These are phyloP conservation scores for Myrica gale DNA, from an alignment of 306 rosid genomes.

Conservation along the genomic window DNA sequence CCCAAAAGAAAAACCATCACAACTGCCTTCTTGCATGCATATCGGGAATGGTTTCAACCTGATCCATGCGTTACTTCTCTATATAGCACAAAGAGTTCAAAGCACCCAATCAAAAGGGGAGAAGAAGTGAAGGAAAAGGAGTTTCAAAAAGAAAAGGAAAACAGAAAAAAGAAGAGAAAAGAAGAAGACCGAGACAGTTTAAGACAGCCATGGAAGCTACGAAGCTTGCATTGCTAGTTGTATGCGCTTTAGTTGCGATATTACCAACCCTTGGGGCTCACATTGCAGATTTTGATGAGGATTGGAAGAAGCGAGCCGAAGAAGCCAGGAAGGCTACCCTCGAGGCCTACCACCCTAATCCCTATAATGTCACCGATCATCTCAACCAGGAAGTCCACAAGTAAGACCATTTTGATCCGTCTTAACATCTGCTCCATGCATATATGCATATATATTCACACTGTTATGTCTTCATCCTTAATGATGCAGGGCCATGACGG, in stretches of 20 bases:
- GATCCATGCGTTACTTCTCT: not conserved
- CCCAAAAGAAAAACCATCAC: not conserved
- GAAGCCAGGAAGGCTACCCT: conserved; percentile 35
- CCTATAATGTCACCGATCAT: conserved; percentile 14
- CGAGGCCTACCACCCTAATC: conserved; percentile 32
- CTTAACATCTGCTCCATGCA: not conserved
- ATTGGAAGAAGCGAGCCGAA: conserved; percentile 38
- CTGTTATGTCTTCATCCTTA: too few relatives aligned
- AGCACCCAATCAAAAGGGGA: not conserved
- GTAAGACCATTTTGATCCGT: conserved; percentile 19
- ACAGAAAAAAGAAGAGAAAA: not conserved
- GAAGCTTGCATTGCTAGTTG: conserved; percentile 32
- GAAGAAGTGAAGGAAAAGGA: not conserved
- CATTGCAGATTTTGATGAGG: conserved; percentile 36
- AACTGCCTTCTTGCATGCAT: not conserved
- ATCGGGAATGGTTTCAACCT: not conserved
- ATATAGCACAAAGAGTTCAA: not conserved
- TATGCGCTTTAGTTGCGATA: conserved; percentile 24
- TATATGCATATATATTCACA: not conserved
- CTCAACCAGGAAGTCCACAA: conserved; percentile 35
- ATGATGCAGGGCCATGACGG: conserved; percentile 26
- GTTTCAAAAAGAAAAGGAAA: too few relatives aligned
- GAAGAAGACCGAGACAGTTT: not conserved
- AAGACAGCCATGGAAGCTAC: conserved; percentile 4
- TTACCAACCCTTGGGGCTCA: conserved; percentile 31